A percentile compares a stretch with the other conserved stretches of the same genome.
phyloP scores from a whole-genome alignment of 805 yeast genomes.

The Candida arabinofermentans region DNA sequence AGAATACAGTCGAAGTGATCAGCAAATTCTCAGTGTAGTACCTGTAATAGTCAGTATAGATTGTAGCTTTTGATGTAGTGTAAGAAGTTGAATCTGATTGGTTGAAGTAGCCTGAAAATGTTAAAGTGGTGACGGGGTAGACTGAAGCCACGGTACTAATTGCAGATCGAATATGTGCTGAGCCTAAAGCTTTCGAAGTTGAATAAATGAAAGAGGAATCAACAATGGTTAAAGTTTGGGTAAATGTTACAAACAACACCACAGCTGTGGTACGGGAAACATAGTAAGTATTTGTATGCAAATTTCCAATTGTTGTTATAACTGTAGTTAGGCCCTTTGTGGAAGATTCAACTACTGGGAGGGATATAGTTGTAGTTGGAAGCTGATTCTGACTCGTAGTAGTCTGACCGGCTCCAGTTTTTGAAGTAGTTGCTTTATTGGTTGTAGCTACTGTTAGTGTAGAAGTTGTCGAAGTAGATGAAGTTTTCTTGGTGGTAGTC shows the following conservation, averaged over 20 bases:
- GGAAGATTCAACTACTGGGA: neutral
- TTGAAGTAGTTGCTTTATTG: neutral
- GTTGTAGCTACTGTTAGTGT: neutral
- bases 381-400: neutral
- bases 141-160: neutral
- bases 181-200: neutral
- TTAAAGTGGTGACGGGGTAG: neutral
- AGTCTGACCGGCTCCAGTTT: neutral
- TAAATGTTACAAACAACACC: constrained; percentile 12
- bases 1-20: neutral
- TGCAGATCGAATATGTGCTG: neutral
- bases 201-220: constrained; percentile 4
- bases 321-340: constrained; percentile 3
- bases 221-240: constrained; percentile 7
- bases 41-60: constrained; percentile 10
- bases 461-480: constrained; percentile 4
- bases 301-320: constrained; percentile 11
- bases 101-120: constrained; percentile 1
- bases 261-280: constrained; percentile 10
- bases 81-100: constrained; percentile 9
- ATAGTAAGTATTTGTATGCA: constrained; percentile 13
- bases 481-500: neutral
- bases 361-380: neutral
- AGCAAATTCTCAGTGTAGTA: constrained; percentile 1
- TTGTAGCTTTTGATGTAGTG: constrained; percentile 8